A percentile compares a stretch with the other conserved stretches of the same genome.
Evolutionary conservation across 1,284 basidiomycete genomes (phyloP).

Genomic region (Malassezia pachydermatis): DNA sequence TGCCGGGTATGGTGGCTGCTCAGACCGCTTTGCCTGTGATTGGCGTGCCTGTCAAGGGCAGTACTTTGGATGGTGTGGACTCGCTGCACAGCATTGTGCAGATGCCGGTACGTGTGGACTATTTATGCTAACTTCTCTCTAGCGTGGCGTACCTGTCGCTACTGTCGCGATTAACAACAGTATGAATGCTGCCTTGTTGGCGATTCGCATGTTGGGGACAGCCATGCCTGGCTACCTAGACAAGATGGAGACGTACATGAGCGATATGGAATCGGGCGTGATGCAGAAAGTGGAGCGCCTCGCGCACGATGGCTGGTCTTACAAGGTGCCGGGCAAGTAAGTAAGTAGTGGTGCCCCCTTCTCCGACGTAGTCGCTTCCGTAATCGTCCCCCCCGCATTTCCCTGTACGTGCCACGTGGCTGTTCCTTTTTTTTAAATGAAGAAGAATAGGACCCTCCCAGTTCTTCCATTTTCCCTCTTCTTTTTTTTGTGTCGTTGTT

Average conservation of each 20-base stretch:
- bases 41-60: slow-evolving; percentile 93
- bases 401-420: neutral
- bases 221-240: slow-evolving; percentile 60
- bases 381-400: too few relatives aligned
- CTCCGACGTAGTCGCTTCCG: too few relatives aligned
- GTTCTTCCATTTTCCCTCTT: too few relatives aligned
- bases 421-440: neutral
- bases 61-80: slow-evolving; percentile 86
- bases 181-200: slow-evolving; percentile 83
- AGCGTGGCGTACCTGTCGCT: slow-evolving; percentile 92
- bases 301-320: slow-evolving; percentile 72
- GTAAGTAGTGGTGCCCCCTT: too few relatives aligned
- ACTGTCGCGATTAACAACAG: slow-evolving; percentile 96
- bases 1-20: slow-evolving; percentile 95
- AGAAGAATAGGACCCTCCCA: too few relatives aligned
- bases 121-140: too few relatives aligned
- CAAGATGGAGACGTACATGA: slow-evolving; percentile 68
- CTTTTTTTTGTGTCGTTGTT: too few relatives aligned
- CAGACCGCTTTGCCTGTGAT: slow-evolving; percentile 87
- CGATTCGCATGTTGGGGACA: slow-evolving; percentile 69
- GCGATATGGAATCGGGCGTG: slow-evolving; percentile 69
- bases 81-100: slow-evolving; percentile 94
- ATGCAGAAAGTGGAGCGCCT: slow-evolving; percentile 69
- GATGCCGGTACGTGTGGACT: slow-evolving; percentile 69
- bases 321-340: slow-evolving; percentile 18